Evolutionary conservation across 352 stramenopile genomes (phyloP), one percentile per base, ranked within the genome.

Genomic region (Phytophthora hibernalis): DNA sequence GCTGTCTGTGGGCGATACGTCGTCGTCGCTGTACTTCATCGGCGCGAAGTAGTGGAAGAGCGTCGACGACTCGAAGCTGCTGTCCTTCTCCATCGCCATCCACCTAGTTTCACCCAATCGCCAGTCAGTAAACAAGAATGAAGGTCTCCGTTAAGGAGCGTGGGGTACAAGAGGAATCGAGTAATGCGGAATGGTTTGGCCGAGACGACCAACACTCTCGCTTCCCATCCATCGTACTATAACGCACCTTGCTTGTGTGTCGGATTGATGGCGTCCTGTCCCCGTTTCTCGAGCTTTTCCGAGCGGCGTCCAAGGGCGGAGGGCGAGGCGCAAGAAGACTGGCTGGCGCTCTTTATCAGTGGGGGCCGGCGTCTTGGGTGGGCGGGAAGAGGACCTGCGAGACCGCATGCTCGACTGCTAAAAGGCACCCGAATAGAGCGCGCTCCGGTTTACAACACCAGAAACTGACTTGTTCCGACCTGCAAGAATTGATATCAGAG

Each of bases 21-120:
- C 73, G 12, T 82, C 68, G 16, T 85, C 74, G 43, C 61, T 71
- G 38, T 82, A 80, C 47, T 81, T 82, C 64, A 85, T 80, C 28
- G 72, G 66, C 9, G 67, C 67, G 44, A 88, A 86, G 53, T 86
- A 85, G 51, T 84, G 68, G 49, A 89, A 89, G 16, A 86, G 72
- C n/a, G 64, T 65, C 10, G 78, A 76, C 26, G 69, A 61, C 21
- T 87, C 79, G 26, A 87, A 87, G 65, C 54, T 24, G 3, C 21
- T 56, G 21, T 68, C 68, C 35, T 62, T 51, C 21, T 77, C 70
- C 70, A 77, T 77, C 60, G 55, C 74, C 65, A 70, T 73, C 28
- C 33, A 70, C 35, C 22, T 33, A 11, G 13, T 33, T 33, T 33
- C 28, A 33, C 28, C 28, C 28, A 33, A 33, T 33, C 28, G 12